Percentiles rank a stretch among this genome's conserved stretches.
Evolutionary conservation across 805 yeast genomes (phyloP).

Genomic region (Starmerella etchellsii): DNA sequence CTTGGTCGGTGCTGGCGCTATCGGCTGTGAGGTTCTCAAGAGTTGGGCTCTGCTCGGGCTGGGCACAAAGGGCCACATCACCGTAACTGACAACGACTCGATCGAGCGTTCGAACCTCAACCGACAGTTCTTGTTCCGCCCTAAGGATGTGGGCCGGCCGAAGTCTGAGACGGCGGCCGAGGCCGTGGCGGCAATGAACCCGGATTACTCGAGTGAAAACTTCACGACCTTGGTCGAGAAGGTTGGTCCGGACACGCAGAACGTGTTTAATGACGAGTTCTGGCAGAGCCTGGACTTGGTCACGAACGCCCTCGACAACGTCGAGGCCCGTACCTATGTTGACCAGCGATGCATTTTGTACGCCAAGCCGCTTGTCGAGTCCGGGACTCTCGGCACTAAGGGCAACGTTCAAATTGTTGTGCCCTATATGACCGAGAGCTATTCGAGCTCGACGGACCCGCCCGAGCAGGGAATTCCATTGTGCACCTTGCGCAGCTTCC

Average conservation of each 20-base stretch:
- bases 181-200: constrained; percentile 79
- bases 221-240: constrained; percentile 70
- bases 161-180: constrained; percentile 83
- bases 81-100: constrained; percentile 84
- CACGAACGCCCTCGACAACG: constrained; percentile 92
- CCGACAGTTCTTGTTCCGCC: constrained; percentile 90
- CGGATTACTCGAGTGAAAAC: constrained; percentile 55
- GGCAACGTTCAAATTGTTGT: constrained; percentile 96
- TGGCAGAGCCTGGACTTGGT: constrained; percentile 81
- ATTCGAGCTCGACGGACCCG: constrained; percentile 93
- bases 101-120: constrained; percentile 93
- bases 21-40: constrained; percentile 97
- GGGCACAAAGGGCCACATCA: constrained; percentile 73
- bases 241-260: constrained; percentile 87
- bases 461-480: constrained; percentile 96
- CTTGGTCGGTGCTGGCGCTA: constrained; percentile 96
- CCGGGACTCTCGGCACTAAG: constrained; percentile 96
- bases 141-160: constrained; percentile 82
- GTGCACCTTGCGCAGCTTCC: constrained; percentile 95
- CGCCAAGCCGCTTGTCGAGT: constrained; percentile 81
- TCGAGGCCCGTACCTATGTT: constrained; percentile 95
- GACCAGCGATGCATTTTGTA: constrained; percentile 93
- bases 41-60: constrained; percentile 97
- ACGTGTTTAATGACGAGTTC: constrained; percentile 69
- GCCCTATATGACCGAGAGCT: constrained; percentile 88